Percentiles rank a stretch among this genome's conserved stretches.
Conservation (phyloP, 2,329 filamentous ascomycete genomes). For the Alternaria sp. region DNA sequence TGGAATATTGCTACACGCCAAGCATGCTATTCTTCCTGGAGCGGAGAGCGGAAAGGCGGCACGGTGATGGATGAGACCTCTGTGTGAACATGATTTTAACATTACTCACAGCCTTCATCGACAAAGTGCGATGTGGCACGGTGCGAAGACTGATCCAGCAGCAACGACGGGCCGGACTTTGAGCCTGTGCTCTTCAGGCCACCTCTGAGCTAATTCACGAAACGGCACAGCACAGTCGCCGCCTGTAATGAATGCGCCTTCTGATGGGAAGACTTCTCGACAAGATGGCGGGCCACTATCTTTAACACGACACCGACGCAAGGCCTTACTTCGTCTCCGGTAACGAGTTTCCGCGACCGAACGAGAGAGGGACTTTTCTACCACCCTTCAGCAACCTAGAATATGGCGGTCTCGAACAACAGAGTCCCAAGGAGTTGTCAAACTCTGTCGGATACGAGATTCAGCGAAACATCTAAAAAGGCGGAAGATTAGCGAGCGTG, state of each 20-base stretch:
- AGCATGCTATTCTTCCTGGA: neutral
- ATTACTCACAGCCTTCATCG: neutral
- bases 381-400: neutral
- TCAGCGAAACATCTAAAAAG: neutral
- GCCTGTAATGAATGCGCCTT: neutral
- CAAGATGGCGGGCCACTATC: neutral
- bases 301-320: neutral
- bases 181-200: neutral
- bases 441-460: neutral
- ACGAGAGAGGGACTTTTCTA: neutral
- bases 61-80: neutral
- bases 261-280: neutral
- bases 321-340: neutral
- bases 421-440: neutral
- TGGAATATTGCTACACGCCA: neutral
- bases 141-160: neutral
- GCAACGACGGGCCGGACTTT: neutral
- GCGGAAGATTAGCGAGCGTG: neutral
- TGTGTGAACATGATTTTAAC: neutral
- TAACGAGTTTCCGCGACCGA: neutral
- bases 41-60: neutral
- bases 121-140: neutral
- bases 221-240: neutral
- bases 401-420: neutral
- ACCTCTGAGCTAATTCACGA: neutral